Percentiles rank a stretch among this genome's conserved stretches.
Evolutionary conservation across 306 rosid species (phyloP).

Genomic region (Boehmeria nivea): DNA sequence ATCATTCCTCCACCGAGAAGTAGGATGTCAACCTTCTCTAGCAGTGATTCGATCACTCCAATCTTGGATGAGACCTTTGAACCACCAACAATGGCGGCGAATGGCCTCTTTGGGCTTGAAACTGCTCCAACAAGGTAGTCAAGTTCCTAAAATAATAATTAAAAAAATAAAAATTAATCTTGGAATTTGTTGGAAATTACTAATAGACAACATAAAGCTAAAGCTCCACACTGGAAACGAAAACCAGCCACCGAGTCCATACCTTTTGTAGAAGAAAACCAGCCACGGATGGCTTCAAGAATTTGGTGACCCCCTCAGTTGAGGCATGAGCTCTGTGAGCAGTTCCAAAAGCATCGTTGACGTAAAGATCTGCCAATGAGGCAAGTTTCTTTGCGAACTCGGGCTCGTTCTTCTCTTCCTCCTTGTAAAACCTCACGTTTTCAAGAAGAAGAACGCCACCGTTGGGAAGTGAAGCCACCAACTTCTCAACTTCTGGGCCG

Average conservation of each 20-base stretch:
- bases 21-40: slow-evolving; percentile 79
- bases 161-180: too few relatives aligned
- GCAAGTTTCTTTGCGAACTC: slow-evolving; percentile 96
- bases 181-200: too few relatives aligned
- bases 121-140: slow-evolving; percentile 99
- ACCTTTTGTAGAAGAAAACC: slow-evolving; percentile 99
- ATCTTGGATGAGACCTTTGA: slow-evolving; percentile 97
- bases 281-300: slow-evolving; percentile 92
- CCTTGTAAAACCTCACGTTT: slow-evolving; percentile 96
- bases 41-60: slow-evolving; percentile 92
- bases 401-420: slow-evolving; percentile 96
- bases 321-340: slow-evolving; percentile 99
- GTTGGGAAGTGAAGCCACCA: slow-evolving; percentile 77
- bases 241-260: too few relatives aligned
- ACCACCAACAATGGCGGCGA: slow-evolving; percentile 99
- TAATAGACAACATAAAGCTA: too few relatives aligned
- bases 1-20: slow-evolving; percentile 99
- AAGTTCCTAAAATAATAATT: slow-evolving; percentile 57
- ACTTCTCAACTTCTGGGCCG: slow-evolving; percentile 89
- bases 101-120: slow-evolving; percentile 87
- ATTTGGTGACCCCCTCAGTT: slow-evolving; percentile 97
- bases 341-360: slow-evolving; percentile 97
- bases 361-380: slow-evolving; percentile 80
- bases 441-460: slow-evolving; percentile 95
- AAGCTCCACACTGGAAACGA: too few relatives aligned